Base-by-base conservation (phyloP, 108 stramenopile genomes). In the Cyclostephanos invisitatus region DNA sequence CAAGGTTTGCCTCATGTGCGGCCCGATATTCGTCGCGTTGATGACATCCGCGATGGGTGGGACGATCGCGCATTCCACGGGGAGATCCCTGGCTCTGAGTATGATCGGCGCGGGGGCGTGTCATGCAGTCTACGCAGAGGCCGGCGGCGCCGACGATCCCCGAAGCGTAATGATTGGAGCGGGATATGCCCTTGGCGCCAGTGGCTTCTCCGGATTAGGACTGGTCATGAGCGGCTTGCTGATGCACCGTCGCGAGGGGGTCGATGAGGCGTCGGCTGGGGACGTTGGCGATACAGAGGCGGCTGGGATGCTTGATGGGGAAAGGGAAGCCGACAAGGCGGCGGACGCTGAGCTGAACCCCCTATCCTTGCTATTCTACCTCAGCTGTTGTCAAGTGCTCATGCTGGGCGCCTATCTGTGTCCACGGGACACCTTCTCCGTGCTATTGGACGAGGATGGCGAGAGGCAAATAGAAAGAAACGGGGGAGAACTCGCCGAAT, bases 1-100 rank as follows among this genome's bases (percentile, higher is more conserved):
- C 72, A 73, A 73, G 44, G 72, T 73, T 12, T 62, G 62, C 18
- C 63, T 73, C 12, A 73, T 73, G 72, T 73, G 72, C 20, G 72
- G 72, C 8, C 72, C 72, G 17, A 73, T 73, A 20, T 64, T 73
- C 42, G 72, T 73, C 7, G 72, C 72, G 10, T 64, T 73, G 18
- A 35, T 73, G 28, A 73, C 72, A 9, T 64, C 63, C 49, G 53
- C 53, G 7, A 46, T 64, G 38, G 72, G 64, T 27, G 72, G 72
- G n/a, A n/a, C n/a, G 3, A 36, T 47, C 22, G 12, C 44, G 40
- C 64, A 64, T 42, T 64, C 72, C 37, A 65, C 22, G 46, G 72
- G 72, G 25, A 35, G 72, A 32, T 29, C 56, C 9, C 15, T 73
- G 7, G 72, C 72, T 6, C 47, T 73, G 28, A 46, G 53, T 27